Conservation (phyloP, 1,139 yeast genomes). For the Taphrina pruni region DNA sequence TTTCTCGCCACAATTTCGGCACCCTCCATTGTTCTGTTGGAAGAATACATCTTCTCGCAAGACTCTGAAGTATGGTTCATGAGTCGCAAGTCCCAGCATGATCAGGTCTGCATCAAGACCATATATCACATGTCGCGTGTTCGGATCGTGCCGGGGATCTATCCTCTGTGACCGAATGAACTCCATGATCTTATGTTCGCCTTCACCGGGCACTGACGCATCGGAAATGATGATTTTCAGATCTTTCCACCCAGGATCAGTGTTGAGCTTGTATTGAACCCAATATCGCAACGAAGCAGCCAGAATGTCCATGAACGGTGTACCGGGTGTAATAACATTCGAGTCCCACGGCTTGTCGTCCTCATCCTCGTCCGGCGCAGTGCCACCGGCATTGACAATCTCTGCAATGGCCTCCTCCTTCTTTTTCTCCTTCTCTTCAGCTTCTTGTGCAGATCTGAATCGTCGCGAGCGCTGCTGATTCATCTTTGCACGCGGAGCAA, state of each 20-base stretch:
- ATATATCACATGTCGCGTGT: constrained; percentile 91
- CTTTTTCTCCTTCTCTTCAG: constrained; percentile 59
- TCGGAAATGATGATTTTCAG: constrained; percentile 81
- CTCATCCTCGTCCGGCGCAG: constrained; percentile 54
- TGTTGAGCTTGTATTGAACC: constrained; percentile 85
- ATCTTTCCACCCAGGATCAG: constrained; percentile 90
- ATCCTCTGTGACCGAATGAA: constrained; percentile 83
- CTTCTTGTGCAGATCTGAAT: constrained; percentile 93
- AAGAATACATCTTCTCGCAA: constrained; percentile 97
- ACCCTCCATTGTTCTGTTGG: constrained; percentile 58
- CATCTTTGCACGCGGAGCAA: constrained; percentile 99
- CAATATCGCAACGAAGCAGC: constrained; percentile 86
- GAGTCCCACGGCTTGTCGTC: constrained; percentile 75
- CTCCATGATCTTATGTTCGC: constrained; percentile 76
- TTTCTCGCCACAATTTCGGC: constrained; percentile 45
- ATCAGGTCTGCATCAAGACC: constrained; percentile 98
- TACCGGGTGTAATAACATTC: constrained; percentile 96
- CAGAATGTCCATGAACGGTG: constrained; percentile 93
- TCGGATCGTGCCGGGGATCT: constrained; percentile 76
- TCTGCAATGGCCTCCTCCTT: constrained; percentile 57
- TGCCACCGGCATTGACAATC: constrained; percentile 57
- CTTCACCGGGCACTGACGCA: constrained; percentile 99
- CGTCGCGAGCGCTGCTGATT: constrained; percentile 98
- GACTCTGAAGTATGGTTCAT: constrained; percentile 94
- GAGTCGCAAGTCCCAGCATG: constrained; percentile 94